Evolutionary conservation across 176 grass and related monocot genomes (phyloP), one percentile per base, ranked within the genome.

Genomic region (Cocos nucifera): DNA sequence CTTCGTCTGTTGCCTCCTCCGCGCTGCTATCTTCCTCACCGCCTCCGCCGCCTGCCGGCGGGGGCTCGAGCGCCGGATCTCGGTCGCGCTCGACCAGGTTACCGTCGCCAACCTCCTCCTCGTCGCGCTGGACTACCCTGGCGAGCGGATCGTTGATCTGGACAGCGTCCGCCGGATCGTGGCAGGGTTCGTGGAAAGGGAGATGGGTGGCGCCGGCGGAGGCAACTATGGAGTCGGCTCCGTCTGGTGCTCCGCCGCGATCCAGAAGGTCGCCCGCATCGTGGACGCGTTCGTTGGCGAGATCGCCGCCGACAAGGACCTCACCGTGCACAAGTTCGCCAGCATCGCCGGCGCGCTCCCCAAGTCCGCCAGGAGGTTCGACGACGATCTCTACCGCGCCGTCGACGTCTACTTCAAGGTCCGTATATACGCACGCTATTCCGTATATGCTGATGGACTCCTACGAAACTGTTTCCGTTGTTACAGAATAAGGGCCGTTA

Each of bases 271-370:
- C 17, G 86, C 77, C 0, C 62, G 5, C 35, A 70, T 25, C 0
- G 86, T 89, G 70, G 90, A 95, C 72, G 73, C 75, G 22, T 64
- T 95, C 19, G 82, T 88, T 27, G 82, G 75, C 4, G 90, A 95
- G 77, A 81, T 86, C 9, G 86, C 90, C 54, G 84, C 79, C 25
- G 86, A 86, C 75, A 82, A 65, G 54, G 54, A 76, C 7, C 74
- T 89, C 14, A 59, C 82, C 0, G 76, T 89, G 8, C 81, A 79
- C 59, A 89, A 81, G 64, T 95, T 95, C 66, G 76, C 84, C 2
- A 79, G 76, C 3, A 68, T 95, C 6, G 71, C 74, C 0, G 74
- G 79, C 14, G 79, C 82, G 2, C 64, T 95, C 17, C 90, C 86
- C n/a, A 95, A 81, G 65, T 76, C 83, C 3, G 82, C 90, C 12